These are phyloP conservation scores for Lasiodiplodia hormozganensis DNA, from an alignment of 2,329 filamentous ascomycete genomes.

Conservation along the genomic window DNA sequence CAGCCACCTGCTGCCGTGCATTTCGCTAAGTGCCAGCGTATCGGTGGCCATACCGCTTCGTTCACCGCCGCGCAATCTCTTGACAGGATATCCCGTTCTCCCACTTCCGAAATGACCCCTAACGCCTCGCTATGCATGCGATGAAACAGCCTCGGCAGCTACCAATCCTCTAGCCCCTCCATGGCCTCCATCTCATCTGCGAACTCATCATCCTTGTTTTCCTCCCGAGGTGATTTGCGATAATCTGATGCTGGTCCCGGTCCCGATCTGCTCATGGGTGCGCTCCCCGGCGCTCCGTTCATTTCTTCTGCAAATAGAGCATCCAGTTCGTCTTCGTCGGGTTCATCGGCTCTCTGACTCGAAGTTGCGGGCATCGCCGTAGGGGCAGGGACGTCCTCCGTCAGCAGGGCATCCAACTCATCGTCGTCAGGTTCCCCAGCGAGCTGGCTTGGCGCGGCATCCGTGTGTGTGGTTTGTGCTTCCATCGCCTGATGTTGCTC, in stretches of 20 bases:
- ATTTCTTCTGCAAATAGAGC: slow-evolving; percentile 56
- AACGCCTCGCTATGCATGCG: slow-evolving; percentile 25
- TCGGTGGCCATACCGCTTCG: slow-evolving; percentile 12
- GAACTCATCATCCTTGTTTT: slow-evolving; percentile 42
- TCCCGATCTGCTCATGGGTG: slow-evolving; percentile 16
- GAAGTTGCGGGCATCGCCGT: slow-evolving; percentile 4
- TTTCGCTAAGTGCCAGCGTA: slow-evolving; percentile 18
- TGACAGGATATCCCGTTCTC: slow-evolving; percentile 26
- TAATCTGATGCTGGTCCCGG: slow-evolving; percentile 20
- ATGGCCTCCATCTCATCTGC: slow-evolving; percentile 50
- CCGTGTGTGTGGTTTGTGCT: slow-evolving; percentile 23
- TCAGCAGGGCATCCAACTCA: slow-evolving; percentile 62
- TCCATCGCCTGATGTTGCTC: slow-evolving; percentile 32
- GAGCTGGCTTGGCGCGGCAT: slow-evolving; percentile 13
- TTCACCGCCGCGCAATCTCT: slow-evolving; percentile 23
- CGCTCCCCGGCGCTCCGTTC: slow-evolving; percentile 23
- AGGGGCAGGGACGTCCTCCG: slow-evolving; percentile 47
- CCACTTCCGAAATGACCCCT: slow-evolving; percentile 25
- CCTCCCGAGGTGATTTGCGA: slow-evolving; percentile 24
- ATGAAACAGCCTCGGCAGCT: slow-evolving; percentile 30
- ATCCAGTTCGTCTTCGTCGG: slow-evolving; percentile 62
- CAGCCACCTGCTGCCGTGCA: slow-evolving; percentile 18
- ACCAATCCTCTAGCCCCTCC: slow-evolving; percentile 48
- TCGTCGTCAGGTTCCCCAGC: slow-evolving; percentile 53
- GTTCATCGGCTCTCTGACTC: slow-evolving; percentile 34